Evolutionary conservation across 371 early-diverging fungal species (phyloP).

Genomic region (Rhizopus stolonifer): DNA sequence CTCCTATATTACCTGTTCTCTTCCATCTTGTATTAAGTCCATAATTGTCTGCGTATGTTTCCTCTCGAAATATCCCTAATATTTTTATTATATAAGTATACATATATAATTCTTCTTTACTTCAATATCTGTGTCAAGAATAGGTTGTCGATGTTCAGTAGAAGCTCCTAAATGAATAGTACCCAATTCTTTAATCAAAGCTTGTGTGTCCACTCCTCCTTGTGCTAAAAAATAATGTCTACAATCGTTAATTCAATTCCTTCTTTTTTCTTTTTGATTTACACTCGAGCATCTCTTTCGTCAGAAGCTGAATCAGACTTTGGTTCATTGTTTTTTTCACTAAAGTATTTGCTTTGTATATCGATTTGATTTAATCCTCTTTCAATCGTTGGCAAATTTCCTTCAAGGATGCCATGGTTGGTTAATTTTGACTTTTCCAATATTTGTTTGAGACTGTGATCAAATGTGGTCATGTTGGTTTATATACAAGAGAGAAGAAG

Average conservation of each 20-base stretch:
- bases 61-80: slow-evolving; percentile 29
- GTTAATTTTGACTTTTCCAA: slow-evolving; percentile 38
- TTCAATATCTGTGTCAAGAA: slow-evolving; percentile 47
- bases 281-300: slow-evolving; percentile 40
- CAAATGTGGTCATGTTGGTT: slow-evolving; percentile 1
- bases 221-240: slow-evolving; percentile 50
- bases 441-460: slow-evolving; percentile 34
- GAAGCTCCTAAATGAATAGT: slow-evolving; percentile 42
- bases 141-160: slow-evolving; percentile 39
- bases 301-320: slow-evolving; percentile 3
- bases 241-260: not conserved
- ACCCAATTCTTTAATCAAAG: slow-evolving; percentile 41
- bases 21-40: slow-evolving; percentile 29
- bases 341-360: slow-evolving; percentile 32
- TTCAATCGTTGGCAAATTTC: slow-evolving; percentile 39
- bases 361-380: slow-evolving; percentile 44
- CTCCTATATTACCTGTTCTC: slow-evolving; percentile 31
- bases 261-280: slow-evolving; percentile 3
- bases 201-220: slow-evolving; percentile 45
- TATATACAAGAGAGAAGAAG: slow-evolving; percentile 1
- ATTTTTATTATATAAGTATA: not conserved
- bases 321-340: slow-evolving; percentile 2
- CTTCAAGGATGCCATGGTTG: slow-evolving; percentile 28
- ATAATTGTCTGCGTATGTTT: slow-evolving; percentile 29
- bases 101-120: slow-evolving; percentile 6